Percentiles rank a stretch among this genome's conserved stretches.
Conservation (phyloP, 2,329 filamentous ascomycete genomes). For the Magnaporthales sp. region DNA sequence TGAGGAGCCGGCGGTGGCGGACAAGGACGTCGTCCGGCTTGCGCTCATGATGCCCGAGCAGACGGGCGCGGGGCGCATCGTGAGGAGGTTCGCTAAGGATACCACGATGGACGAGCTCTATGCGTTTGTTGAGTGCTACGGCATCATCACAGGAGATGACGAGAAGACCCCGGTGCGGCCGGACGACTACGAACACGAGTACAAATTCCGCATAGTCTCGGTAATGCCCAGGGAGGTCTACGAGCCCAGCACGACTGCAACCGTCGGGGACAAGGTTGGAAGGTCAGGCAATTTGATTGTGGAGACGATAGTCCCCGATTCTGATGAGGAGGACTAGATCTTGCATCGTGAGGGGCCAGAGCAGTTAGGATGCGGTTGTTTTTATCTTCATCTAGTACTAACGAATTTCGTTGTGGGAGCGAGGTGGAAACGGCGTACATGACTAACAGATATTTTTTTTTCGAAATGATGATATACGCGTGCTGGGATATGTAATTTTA, state of each 20-base stretch:
- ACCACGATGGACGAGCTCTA: slow-evolving; percentile 81
- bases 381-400: neutral
- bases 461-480: neutral
- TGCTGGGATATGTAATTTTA: neutral
- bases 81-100: slow-evolving; percentile 57
- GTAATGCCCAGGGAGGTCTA: slow-evolving; percentile 80
- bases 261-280: slow-evolving; percentile 66
- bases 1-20: slow-evolving; percentile 50
- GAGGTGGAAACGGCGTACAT: neutral
- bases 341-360: neutral
- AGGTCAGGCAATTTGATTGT: slow-evolving; percentile 84
- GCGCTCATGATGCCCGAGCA: slow-evolving; percentile 54
- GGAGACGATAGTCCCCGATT: slow-evolving; percentile 43
- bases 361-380: neutral
- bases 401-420: neutral
- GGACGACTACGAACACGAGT: slow-evolving; percentile 67
- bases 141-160: slow-evolving; percentile 31
- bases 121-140: slow-evolving; percentile 90
- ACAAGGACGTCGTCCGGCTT: slow-evolving; percentile 63
- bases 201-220: slow-evolving; percentile 76
- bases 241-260: slow-evolving; percentile 56
- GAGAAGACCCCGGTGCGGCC: slow-evolving; percentile 21
- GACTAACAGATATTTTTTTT: neutral
- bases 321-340: slow-evolving; percentile 22
- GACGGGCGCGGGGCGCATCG: slow-evolving; percentile 61